Base-by-base conservation (phyloP, 805 yeast species). In the Kodamaea kaohsiungensis region DNA sequence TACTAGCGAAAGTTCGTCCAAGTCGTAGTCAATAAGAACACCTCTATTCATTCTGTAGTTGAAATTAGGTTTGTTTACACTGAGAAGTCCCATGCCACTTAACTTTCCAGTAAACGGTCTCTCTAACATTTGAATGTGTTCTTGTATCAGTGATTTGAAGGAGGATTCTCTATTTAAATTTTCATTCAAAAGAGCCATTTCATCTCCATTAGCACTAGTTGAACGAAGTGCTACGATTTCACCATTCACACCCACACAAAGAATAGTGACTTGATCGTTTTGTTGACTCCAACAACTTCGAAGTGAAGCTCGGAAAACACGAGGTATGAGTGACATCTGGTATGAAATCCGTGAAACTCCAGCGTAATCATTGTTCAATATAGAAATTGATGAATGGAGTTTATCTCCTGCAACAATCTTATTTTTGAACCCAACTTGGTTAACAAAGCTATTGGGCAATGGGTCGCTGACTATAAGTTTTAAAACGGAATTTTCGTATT, bases 1-100 rank as follows among this genome's bases (percentile, higher is more conserved):
- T 2, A 50, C 38, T 15, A 47, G 48, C 4, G 63, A 46, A 4
- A 69, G 19, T 48, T 68, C 73, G 10, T 69, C 70, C 49, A 75
- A 56, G 50, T 76, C 79, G 51, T 63, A 68, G 53, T 76, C 79
- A 15, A 74, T 54, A 1, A 71, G 37, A n/a, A 59, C 59, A 0
- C 57, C 66, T 33, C 53, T 60, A 40, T 63, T 69, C 17, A 56
- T 70, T 7, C 51, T 55, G 52, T 56, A 71, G 38, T 69, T 69
- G 52, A 75, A 74, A 42, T 62, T 67, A 2, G 76, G 77, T 55
- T 73, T 72, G 55, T 73, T 65, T 7, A 73, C 46, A 0, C 70
- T 57, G 18, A 67, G 68, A 15, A 76, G 59, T 0, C 80, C 79
- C 48, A 74, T 76, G 1, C 80, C 80, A 12, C 74, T 68, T 10